Evolutionary conservation across 2,329 filamentous ascomycete genomes (phyloP), one percentile per base, ranked within the genome.

Genomic region (Calcarisporium arbuscula): DNA sequence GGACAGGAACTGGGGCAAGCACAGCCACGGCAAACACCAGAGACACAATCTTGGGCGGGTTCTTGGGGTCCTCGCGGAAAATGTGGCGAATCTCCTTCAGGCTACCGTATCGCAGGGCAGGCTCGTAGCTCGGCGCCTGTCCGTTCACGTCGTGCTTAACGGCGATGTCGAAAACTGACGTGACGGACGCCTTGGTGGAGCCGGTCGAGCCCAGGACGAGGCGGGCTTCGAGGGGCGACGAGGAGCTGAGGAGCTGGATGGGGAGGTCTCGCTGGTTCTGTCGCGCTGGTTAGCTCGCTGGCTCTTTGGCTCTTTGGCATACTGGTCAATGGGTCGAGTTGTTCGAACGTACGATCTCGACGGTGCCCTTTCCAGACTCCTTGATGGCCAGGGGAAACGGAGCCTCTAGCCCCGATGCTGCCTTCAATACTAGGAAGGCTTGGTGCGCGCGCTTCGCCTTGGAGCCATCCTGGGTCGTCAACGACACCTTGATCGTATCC

Each of bases 221-320:
- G 42, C 79, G 84, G n/a, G 87, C 89, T 48, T 80, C 72, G 52
- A 96, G 72, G 2, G 85, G 80, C 36, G 76, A 61, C 30, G 71
- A 58, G 19, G 82, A 72, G 27, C 72, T 67, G 44, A 94, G 75
- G 52, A 96, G 79, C 62, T 94, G 87, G 42, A 80, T 53, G 16
- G 92, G 90, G 40, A 98, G 77, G 52, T 96, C 89, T 66, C 88
- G 90, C 39, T 90, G 85, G 38, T 82, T 76, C 90, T 95, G 57
- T 25, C 22, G 9, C 34, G 33, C 15, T 32, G 20, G 48, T 62
- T 44, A 65, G 57, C 30, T 32, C 19, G 19, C n/a, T 28, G 9
- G 20, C 25, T n/a, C 8, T 37, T 23, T 15, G n/a, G n/a, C n/a
- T n/a, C 29, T 17, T 27, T 18, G 16, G 2, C 9, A 14, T 17